Base-by-base conservation (phyloP, 257 asterid genomes). In the Rauvolfia tetraphylla region DNA sequence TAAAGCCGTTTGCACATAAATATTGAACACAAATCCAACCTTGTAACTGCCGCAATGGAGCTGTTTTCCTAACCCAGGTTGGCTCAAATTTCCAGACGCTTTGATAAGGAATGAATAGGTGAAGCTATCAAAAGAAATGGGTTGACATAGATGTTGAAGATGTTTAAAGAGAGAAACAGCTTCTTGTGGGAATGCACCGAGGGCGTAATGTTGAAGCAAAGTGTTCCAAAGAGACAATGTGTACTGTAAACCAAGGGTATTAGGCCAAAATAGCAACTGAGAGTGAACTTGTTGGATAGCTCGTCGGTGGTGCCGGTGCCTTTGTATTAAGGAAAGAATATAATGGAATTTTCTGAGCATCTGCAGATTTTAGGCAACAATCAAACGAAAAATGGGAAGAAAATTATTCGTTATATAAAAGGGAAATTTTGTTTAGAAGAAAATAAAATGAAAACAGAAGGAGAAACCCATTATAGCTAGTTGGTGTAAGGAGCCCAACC, bases 1-100 rank as follows among this genome's bases (percentile, higher is more conserved):
- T 80, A 90, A 34, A 11, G 95, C 97, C 39, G 97, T 92, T 38
- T 84, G 92, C 68, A 86, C 95, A 51, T 89, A 86, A 54, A 90
- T 88, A 48, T 90, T 88, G 10, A 25, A 44, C 29, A 58, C 81
- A 75, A 89, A 90, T 25, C 95, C 93, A 25, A 39, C 79, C 63
- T 87, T 89, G 31, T 65, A 8, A 79, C 79, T 77, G 13, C 83
- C 75, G 71, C 91, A 88, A 58, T 88, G 93, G 44, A 89, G 62
- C 79, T 85, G 92, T 27, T 59, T 79, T 6, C 97, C 97, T 0
- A 71, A 61, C 48, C 42, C 9, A 33, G 54, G 2, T 54, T 63
- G 74, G 25, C 74, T 71, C 76, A 84, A 74, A 78, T 85, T 87
- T 33, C 87, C 86, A 13, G 84, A 85, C 2, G 93, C 90, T 80